Conservation (phyloP, 805 yeast species). For the Candida tammaniensis region DNA sequence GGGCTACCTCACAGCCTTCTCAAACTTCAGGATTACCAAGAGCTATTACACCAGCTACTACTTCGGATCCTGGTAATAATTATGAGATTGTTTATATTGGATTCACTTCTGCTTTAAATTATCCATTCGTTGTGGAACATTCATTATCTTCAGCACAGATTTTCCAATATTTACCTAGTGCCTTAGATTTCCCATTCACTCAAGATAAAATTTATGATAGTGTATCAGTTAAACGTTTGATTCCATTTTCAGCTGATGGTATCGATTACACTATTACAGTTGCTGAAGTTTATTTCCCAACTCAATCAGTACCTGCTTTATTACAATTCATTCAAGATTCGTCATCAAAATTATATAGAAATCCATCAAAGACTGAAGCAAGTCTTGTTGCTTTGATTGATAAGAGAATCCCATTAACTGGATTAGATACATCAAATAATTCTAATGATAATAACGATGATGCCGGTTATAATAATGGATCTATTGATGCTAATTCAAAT, state of each 20-base stretch:
- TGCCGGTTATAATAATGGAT: constrained; percentile 26
- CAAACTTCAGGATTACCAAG: constrained; percentile 59
- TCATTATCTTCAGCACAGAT: constrained; percentile 80
- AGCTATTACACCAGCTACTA: constrained; percentile 69
- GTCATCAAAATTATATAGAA: constrained; percentile 58
- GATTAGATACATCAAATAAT: constrained; percentile 26
- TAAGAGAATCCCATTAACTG: constrained; percentile 57
- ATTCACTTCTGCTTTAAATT: constrained; percentile 74
- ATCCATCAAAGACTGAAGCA: constrained; percentile 52
- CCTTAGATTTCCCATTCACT: constrained; percentile 61
- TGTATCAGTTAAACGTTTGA: constrained; percentile 63
- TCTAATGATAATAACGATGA: constrained; percentile 15
- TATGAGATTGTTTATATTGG: constrained; percentile 68
- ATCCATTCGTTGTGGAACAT: constrained; percentile 74
- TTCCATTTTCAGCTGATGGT: constrained; percentile 64
- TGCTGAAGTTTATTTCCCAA: constrained; percentile 84
- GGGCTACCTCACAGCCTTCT: constrained; percentile 26
- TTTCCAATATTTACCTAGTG: constrained; percentile 78
- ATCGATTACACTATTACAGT: constrained; percentile 72
- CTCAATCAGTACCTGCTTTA: constrained; percentile 45
- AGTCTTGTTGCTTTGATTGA: constrained; percentile 72
- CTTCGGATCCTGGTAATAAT: constrained; percentile 43
- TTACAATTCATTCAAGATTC: constrained; percentile 47
- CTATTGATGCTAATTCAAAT: constrained; percentile 25
- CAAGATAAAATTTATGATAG: constrained; percentile 24